Evolutionary conservation across 1,284 basidiomycete genomes (phyloP), one percentile per base, ranked within the genome.

Genomic region (Cutaneotrichosporon sp.): DNA sequence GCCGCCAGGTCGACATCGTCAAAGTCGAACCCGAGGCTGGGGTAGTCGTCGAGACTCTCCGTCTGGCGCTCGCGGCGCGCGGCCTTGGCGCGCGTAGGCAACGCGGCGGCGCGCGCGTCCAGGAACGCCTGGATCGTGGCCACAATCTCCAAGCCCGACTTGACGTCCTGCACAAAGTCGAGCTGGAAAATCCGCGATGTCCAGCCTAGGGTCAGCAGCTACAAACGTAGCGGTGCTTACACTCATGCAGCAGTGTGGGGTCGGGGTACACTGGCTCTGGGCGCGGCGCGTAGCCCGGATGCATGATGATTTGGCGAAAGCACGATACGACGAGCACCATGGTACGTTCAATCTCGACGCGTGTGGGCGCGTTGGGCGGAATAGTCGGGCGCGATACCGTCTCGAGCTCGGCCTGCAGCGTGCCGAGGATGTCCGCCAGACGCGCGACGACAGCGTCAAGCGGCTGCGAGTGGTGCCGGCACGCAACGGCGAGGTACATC

Each of bases 31-130:
- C 73, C 72, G 20, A 74, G 55, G 1, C 66, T 68, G 1, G 68
- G 66, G 41, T 61, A 76, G 46, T 80, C 75, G 56, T 91, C 87
- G 66, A 90, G 86, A 61, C 88, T 92, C 59, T 90, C 88, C 76
- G 36, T 69, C 64, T 36, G 58, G 52, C 43, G 69, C 60, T 44
- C 62, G 52, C 54, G 65, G 49, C 34, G 69, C 54, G 44, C 66
- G 2, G 77, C 78, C 4, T 77, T 75, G 17, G 77, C 74, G 1
- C 80, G 78, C 13, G 67, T 67, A 0, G 83, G 83, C 8, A 85
- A 69, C 8, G 80, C 79, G 4, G 63, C 72, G 5, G 73, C 70
- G 15, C 89, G 81, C 15, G 80, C 80, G 54, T 84, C 76, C 7
- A 91, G 77, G 68, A 88, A 86, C 0, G 80, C 78, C 51, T 84